Evolutionary conservation across 2,329 filamentous ascomycete genomes (phyloP).

Genomic region (Escovopsis sp.): DNA sequence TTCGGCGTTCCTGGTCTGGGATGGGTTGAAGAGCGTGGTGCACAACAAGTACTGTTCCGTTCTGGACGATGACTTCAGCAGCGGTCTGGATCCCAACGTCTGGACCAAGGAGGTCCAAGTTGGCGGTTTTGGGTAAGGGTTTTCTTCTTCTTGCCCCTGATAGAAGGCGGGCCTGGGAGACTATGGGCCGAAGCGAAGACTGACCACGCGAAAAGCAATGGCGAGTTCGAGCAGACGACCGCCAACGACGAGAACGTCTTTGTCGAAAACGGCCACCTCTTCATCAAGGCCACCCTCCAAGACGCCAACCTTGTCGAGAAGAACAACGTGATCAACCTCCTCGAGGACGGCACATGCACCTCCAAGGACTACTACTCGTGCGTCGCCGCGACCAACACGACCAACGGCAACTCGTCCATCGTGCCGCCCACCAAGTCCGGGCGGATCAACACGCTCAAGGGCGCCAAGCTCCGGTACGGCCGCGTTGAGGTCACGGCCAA

Average conservation of each 20-base stretch:
- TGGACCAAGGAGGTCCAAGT: conserved; percentile 66
- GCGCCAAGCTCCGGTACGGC: conserved; percentile 62
- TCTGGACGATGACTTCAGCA: conserved; percentile 49
- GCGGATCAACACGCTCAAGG: conserved; percentile 60
- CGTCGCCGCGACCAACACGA: conserved; percentile 58
- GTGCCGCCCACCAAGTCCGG: conserved; percentile 66
- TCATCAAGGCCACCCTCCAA: conserved; percentile 67
- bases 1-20: conserved; percentile 59
- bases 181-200: neutral
- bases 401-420: conserved; percentile 53
- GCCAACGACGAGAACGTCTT: conserved; percentile 58
- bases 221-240: conserved; percentile 69
- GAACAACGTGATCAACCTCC: conserved; percentile 54
- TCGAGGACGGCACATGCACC: conserved; percentile 51
- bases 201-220: conserved; percentile 39
- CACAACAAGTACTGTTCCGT: conserved; percentile 61
- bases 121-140: conserved; percentile 57
- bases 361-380: conserved; percentile 42
- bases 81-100: conserved; percentile 40
- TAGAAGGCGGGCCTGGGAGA: neutral
- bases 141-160: neutral
- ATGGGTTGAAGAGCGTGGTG: conserved; percentile 56
- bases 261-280: conserved; percentile 50
- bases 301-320: conserved; percentile 50
- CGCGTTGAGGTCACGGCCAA: conserved; percentile 68